Percentiles rank a stretch among this genome's conserved stretches.
phyloP scores from a whole-genome alignment of 768 basidiomycete genomes.

The Fistulinella prunicolor region DNA sequence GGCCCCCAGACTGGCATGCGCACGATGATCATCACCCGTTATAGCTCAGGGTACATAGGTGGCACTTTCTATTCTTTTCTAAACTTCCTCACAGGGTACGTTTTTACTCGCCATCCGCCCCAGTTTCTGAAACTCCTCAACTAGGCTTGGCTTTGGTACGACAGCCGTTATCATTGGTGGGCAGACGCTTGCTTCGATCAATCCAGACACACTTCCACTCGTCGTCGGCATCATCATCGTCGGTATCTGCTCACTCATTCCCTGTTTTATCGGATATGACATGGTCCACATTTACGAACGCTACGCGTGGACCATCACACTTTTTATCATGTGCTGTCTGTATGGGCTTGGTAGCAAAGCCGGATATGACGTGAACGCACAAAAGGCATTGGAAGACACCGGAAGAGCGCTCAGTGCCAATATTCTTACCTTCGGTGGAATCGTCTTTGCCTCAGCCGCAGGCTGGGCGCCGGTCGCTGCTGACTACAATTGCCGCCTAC shows the following conservation, averaged over 20 bases:
- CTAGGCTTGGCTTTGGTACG: constrained; percentile 45
- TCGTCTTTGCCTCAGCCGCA: constrained; percentile 46
- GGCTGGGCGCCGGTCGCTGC: constrained; percentile 55
- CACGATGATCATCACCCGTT: constrained; percentile 52
- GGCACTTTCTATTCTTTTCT: constrained; percentile 48
- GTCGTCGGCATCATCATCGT: constrained; percentile 49
- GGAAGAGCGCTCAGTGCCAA: constrained; percentile 45
- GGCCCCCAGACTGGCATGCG: constrained; percentile 53
- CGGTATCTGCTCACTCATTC: constrained; percentile 40
- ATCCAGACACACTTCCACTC: constrained; percentile 43
- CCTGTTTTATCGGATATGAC: constrained; percentile 47
- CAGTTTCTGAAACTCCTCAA: not conserved
- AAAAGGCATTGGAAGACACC: constrained; percentile 41
- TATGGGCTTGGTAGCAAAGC: constrained; percentile 48
- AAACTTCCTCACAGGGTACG: constrained; percentile 49
- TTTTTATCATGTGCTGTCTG: constrained; percentile 49
- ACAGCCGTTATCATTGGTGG: constrained; percentile 53
- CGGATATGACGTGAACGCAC: constrained; percentile 44
- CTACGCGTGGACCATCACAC: constrained; percentile 50
- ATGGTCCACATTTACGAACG: constrained; percentile 50
- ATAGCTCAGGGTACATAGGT: constrained; percentile 48
- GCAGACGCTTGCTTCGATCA: constrained; percentile 47
- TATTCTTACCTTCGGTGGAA: constrained; percentile 50
- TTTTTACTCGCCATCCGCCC: not conserved
- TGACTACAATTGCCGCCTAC: constrained; percentile 52